Evolutionary conservation across 805 yeast genomes (phyloP).

Genomic region (Ascoidea asiatica): DNA sequence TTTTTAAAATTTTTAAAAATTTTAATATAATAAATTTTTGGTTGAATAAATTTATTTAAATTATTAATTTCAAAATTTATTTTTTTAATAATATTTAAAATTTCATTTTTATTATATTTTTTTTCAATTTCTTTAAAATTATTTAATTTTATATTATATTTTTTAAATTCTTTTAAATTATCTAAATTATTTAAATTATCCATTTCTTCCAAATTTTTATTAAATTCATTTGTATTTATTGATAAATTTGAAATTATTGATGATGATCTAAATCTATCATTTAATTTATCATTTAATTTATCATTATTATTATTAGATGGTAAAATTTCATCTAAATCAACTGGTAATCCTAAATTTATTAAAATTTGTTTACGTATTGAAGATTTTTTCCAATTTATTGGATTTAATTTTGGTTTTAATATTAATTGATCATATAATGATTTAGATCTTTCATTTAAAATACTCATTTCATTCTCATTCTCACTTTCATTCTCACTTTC

Average conservation of each 20-base stretch:
- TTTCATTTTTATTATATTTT: not conserved
- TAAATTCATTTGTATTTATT: not conserved
- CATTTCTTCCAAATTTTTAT: too few species aligned
- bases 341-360: conserved; percentile 57
- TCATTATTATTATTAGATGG: conserved; percentile 12
- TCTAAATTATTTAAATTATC: not conserved
- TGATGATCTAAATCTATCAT: conserved; percentile 11
- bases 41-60: conserved; percentile 2
- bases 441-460: conserved; percentile 21
- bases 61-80: conserved; percentile 5
- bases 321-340: conserved; percentile 47
- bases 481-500: not conserved
- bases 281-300: conserved; percentile 12
- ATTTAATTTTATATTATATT: too few species aligned
- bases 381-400: conserved; percentile 59
- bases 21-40: not conserved
- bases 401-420: conserved; percentile 33
- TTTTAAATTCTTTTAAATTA: too few species aligned
- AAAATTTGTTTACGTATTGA: conserved; percentile 50
- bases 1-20: too few species aligned
- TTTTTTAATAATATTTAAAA: not conserved
- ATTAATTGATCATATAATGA: conserved; percentile 34
- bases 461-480: not conserved
- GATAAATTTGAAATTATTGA: not conserved
- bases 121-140: too few species aligned